These are phyloP conservation scores for Dictyostelium intermedium DNA, from an alignment of 78 protist genomes.

Conservation along the genomic window DNA sequence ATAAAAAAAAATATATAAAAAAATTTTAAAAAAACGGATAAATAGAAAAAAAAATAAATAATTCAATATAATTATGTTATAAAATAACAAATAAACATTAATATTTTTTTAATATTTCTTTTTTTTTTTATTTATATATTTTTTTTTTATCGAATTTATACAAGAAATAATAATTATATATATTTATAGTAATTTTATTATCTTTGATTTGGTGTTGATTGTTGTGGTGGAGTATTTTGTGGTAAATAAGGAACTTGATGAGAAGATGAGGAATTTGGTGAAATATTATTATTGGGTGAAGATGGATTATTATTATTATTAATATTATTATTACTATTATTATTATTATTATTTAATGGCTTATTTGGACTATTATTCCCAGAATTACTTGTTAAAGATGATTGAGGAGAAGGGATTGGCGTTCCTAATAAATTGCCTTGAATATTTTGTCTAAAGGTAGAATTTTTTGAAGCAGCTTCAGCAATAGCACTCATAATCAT, in stretches of 20 bases:
- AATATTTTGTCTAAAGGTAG: slow-evolving; percentile 29
- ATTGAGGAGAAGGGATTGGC: slow-evolving; percentile 54
- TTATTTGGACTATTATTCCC: slow-evolving; percentile 30
- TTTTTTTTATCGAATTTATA: neutral
- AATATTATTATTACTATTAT: neutral
- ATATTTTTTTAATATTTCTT: neutral
- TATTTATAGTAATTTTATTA: neutral
- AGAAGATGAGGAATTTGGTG: neutral
- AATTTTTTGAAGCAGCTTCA: slow-evolving; percentile 60
- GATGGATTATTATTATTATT: neutral
- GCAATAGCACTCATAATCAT: slow-evolving; percentile 70
- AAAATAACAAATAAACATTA: neutral
- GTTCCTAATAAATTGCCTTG: neutral
- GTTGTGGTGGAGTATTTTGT: slow-evolving; percentile 64
- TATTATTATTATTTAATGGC: neutral
- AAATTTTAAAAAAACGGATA: no score
- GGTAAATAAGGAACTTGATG: slow-evolving; percentile 62
- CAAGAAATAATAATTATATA: neutral
- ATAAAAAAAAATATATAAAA: neutral
- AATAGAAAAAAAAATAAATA: neutral
- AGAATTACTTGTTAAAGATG: neutral
- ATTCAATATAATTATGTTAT: neutral
- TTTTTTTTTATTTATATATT: neutral
- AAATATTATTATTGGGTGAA: neutral
- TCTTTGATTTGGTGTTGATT: slow-evolving; percentile 13